Conservation (phyloP, 495 filamentous ascomycete species). For the Penicillium pulvis region DNA sequence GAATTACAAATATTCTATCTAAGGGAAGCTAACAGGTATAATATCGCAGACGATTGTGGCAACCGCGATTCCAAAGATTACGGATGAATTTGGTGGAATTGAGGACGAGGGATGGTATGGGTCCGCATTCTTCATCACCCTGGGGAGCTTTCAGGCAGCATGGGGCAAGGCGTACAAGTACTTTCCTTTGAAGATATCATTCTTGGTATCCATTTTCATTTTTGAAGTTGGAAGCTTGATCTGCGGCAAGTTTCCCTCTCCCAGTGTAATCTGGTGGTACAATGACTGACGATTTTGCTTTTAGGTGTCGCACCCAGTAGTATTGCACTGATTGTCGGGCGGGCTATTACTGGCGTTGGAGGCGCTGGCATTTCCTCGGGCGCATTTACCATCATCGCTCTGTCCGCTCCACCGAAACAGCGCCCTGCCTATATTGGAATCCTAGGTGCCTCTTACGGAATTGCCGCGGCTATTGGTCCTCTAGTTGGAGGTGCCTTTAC, state of each 20-base stretch:
- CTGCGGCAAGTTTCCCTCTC: constrained; percentile 10
- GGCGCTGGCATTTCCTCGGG: no score
- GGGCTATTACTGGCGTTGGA: no score
- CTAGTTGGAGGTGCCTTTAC: constrained; percentile 53
- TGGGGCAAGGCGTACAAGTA: constrained; percentile 38
- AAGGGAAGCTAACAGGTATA: no score
- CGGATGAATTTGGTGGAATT: constrained; percentile 65
- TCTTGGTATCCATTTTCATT: constrained; percentile 59
- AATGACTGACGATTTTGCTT: neutral
- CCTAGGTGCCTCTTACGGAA: neutral
- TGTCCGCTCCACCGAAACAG: no score
- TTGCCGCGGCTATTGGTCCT: constrained; percentile 31
- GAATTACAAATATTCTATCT: no score
- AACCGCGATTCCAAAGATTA: constrained; percentile 73
- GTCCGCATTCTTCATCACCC: constrained; percentile 69
- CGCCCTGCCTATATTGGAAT: neutral
- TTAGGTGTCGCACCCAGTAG: constrained; percentile 30
- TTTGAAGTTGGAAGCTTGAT: constrained; percentile 43
- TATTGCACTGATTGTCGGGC: no score
- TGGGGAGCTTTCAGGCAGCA: constrained; percentile 48
- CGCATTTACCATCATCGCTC: no score
- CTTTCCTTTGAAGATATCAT: constrained; percentile 52
- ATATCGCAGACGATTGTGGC: constrained; percentile 58
- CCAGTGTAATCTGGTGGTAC: neutral
- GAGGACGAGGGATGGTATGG: constrained; percentile 68